Evolutionary conservation across 2,329 filamentous ascomycete genomes (phyloP).

Genomic region (Fusarium sp.): DNA sequence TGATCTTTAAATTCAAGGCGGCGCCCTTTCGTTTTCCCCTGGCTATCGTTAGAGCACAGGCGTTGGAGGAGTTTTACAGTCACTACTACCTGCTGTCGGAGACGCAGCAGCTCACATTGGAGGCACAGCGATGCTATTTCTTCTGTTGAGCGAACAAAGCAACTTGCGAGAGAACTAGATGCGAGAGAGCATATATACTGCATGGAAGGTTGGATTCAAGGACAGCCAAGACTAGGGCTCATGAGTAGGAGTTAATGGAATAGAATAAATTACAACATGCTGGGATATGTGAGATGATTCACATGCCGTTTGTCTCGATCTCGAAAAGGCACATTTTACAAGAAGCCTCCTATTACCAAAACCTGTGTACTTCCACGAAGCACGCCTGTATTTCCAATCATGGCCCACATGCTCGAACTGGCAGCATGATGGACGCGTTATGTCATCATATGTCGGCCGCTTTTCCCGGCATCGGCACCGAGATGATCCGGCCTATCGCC

Average conservation of each 20-base stretch:
- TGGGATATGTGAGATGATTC: not conserved
- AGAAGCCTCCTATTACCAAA: not conserved
- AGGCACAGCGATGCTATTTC: slow-evolving; percentile 22
- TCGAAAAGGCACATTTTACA: not conserved
- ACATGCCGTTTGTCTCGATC: not conserved
- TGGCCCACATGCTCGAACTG: not conserved
- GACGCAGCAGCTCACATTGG: slow-evolving; percentile 5
- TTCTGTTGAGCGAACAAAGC: slow-evolving; percentile 4
- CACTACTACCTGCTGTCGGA: slow-evolving; percentile 6
- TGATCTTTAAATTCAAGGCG: slow-evolving; percentile 10
- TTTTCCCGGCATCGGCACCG: slow-evolving; percentile 32
- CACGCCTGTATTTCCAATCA: slow-evolving; percentile 2
- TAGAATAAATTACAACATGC: slow-evolving; percentile 14
- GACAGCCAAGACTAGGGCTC: slow-evolving; percentile 1
- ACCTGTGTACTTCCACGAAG: not conserved
- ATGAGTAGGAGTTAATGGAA: slow-evolving; percentile 26
- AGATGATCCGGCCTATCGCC: slow-evolving; percentile 48
- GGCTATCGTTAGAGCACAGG: slow-evolving; percentile 27
- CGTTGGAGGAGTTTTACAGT: slow-evolving; percentile 28
- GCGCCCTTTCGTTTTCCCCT: slow-evolving; percentile 28
- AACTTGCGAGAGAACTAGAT: slow-evolving; percentile 22
- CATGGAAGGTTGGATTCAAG: slow-evolving; percentile 10
- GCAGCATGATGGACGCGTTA: slow-evolving; percentile 26
- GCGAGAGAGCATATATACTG: slow-evolving; percentile 8
- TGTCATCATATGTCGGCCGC: slow-evolving; percentile 31